These are phyloP conservation scores for Cucurbitaria berberidis DNA, from an alignment of 2,329 filamentous ascomycete genomes.

Conservation along the genomic window DNA sequence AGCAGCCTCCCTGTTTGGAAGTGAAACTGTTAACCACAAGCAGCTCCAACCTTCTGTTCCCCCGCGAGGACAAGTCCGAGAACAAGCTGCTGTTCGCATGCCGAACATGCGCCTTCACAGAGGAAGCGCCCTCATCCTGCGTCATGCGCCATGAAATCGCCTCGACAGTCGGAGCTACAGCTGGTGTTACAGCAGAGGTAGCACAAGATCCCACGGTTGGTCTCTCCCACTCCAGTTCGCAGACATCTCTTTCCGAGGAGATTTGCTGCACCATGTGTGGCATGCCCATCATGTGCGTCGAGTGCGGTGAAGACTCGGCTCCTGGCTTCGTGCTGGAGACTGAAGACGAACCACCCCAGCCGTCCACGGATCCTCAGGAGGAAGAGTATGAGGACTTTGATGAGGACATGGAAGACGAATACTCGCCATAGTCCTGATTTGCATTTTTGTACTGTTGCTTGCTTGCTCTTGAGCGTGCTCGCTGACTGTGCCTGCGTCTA, in stretches of 20 bases:
- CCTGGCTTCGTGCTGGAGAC: conserved; percentile 55
- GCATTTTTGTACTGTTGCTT: conserved; percentile 41
- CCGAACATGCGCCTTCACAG: conserved; percentile 91
- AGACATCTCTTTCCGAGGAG: conserved; percentile 33
- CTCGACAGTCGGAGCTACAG: conserved; percentile 90
- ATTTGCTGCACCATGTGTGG: conserved; percentile 65
- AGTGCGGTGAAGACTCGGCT: conserved; percentile 57
- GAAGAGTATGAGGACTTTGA: conserved; percentile 24
- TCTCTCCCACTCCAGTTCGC: conserved; percentile 53
- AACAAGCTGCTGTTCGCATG: conserved; percentile 93
- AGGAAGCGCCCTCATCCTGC: conserved; percentile 84
- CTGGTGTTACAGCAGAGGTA: conserved; percentile 96
- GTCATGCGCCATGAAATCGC: conserved; percentile 95
- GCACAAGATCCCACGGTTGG: conserved; percentile 98
- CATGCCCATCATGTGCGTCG: conserved; percentile 60
- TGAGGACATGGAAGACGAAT: conserved; percentile 39
- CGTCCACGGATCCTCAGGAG: conserved; percentile 31
- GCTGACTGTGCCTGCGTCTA: conserved; percentile 58
- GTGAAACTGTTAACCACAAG: conserved; percentile 8
- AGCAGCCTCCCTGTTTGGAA: conserved; percentile 20
- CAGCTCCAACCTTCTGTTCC: conserved; percentile 95
- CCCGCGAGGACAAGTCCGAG: conserved; percentile 86
- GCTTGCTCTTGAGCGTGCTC: conserved; percentile 47
- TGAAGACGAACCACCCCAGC: conserved; percentile 40
- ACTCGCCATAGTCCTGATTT: conserved; percentile 39